phyloP scores from a whole-genome alignment of 768 basidiomycete species.

The Phanerodontia chrysosporium region DNA sequence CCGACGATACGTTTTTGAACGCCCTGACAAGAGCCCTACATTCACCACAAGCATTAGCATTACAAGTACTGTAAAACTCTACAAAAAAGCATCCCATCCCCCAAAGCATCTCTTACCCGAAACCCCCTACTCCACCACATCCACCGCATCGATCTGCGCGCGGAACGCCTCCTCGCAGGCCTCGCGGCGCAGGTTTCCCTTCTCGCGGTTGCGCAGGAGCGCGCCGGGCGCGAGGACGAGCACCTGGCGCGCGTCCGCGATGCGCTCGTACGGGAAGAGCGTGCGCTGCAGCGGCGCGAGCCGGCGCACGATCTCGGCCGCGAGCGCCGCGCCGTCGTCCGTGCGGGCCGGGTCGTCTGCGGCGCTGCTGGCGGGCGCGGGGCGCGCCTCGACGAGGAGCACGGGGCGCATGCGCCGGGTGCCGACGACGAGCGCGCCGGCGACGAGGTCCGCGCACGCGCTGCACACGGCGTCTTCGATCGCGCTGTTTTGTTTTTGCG shows the following conservation, averaged over 20 bases:
- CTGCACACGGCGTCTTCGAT: conserved; percentile 18
- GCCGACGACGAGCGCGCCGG: conserved; percentile 21
- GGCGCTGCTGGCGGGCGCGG: neutral
- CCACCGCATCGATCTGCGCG: neutral
- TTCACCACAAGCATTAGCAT: no score
- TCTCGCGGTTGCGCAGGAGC: conserved; percentile 10
- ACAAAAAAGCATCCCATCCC: no score
- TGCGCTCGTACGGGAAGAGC: conserved; percentile 15
- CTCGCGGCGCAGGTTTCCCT: neutral
- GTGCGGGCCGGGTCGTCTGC: neutral
- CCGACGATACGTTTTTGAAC: no score
- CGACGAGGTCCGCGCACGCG: conserved; percentile 14
- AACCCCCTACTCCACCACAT: no score
- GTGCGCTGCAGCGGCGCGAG: neutral
- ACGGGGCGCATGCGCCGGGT: conserved; percentile 10
- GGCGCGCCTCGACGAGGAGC: conserved; percentile 14
- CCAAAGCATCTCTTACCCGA: no score
- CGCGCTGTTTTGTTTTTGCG: neutral
- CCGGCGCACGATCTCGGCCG: conserved; percentile 6
- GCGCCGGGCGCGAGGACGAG: conserved; percentile 6
- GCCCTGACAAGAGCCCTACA: no score
- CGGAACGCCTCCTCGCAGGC: neutral
- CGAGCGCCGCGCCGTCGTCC: neutral
- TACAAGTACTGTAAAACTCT: no score
- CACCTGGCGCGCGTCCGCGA: conserved; percentile 8